Evolutionary conservation across 2,329 filamentous ascomycete genomes (phyloP), one percentile per base, ranked within the genome.

Genomic region (Malbranchea cinnamomea): DNA sequence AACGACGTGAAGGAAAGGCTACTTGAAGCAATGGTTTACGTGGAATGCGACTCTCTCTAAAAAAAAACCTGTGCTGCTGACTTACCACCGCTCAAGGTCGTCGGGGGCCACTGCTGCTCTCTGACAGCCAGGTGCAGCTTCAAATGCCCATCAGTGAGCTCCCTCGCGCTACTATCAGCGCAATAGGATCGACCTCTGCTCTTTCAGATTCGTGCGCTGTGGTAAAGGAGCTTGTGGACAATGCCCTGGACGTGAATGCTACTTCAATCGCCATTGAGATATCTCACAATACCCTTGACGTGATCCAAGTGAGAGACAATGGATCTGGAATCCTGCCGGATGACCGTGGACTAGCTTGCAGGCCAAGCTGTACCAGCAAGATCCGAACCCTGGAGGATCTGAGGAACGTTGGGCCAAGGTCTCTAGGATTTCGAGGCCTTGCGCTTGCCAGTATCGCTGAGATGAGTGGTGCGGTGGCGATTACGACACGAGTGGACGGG

Each of bases 151-250:
- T 65, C 43, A 44, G 47, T 39, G 49, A 54, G 29, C 53, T 65
- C 34, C 50, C 59, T 12, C 47, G 49, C 24, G 44, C 43, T 10
- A 54, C 57, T 34, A 56, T 63, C 21, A 57, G 61, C 34, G 62
- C 63, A 34, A 64, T 76, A 35, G 61, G 68, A 34, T 70, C 70
- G 15, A 59, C 62, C 9, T 68, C 73, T 39, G 63, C 65, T 13
- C 57, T 76, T 28, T 60, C 62, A 6, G 65, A 73, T 41, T 56
- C 70, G 5, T 61, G 56, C 35, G 68, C 68, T 2, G 59, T 71
- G 6, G 63, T 73, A 32, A 76, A 76, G 46, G 74, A 78, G 45
- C 63, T 78, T 22, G 49, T 78, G 22, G 74, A 78, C 37, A 78
- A 78, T 46, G 62, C 71, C n/a, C 57, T 78, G 7, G 74, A 78